Evolutionary conservation across 768 basidiomycete species (phyloP).

Genomic region (Phanerochaete carnosa): DNA sequence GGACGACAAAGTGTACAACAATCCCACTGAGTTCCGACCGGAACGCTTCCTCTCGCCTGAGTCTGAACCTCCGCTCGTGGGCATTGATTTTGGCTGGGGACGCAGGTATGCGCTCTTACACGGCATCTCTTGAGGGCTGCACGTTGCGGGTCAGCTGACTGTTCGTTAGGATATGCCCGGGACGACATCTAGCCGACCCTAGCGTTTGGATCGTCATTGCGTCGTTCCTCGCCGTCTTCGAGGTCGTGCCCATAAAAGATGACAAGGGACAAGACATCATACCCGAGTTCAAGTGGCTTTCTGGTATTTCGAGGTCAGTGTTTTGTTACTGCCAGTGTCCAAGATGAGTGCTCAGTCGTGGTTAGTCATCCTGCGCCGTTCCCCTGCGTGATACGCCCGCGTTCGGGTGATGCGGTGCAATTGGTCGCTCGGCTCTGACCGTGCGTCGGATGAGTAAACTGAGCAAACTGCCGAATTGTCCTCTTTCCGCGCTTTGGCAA

Average conservation of each 20-base stretch:
- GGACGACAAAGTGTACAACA: conserved; percentile 30
- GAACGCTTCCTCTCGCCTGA: conserved; percentile 9
- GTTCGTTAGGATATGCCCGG: not conserved
- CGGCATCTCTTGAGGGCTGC: no score
- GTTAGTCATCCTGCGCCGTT: not conserved
- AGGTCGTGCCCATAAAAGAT: not conserved
- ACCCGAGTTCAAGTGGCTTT: not conserved
- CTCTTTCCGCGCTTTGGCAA: no score
- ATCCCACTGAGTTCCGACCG: conserved; percentile 25
- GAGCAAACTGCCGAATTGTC: no score
- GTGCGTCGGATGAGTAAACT: no score
- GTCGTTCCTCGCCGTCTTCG: not conserved
- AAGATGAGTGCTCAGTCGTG: no score
- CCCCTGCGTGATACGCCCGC: not conserved
- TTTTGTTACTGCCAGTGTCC: no score
- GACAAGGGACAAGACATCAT: not conserved
- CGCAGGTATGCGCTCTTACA: conserved; percentile 8
- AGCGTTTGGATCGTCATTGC: not conserved
- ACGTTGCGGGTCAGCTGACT: no score
- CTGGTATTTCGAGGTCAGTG: not conserved
- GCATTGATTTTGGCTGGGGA: conserved; percentile 13
- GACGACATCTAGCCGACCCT: not conserved
- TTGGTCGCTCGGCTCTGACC: not conserved
- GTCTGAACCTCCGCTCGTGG: not conserved
- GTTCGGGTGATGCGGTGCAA: not conserved